Percentiles rank a stretch among this genome's conserved stretches.
Evolutionary conservation across 2,329 filamentous ascomycete species (phyloP).

Genomic region (Diaporthe citri): DNA sequence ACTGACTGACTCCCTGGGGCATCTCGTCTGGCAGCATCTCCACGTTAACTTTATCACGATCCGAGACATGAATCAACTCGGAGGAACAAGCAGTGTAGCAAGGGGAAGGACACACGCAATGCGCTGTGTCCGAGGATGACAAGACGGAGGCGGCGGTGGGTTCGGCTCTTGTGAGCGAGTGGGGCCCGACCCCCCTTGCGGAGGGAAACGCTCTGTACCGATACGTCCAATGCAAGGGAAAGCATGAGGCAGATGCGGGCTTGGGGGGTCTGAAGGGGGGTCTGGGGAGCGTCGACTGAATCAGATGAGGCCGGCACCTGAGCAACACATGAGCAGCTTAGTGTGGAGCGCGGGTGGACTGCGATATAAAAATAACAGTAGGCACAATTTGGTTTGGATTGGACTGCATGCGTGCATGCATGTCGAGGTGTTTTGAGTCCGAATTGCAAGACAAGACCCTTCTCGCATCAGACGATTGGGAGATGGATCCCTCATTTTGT

Average conservation of each 20-base stretch:
- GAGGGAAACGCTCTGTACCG: conserved; percentile 2
- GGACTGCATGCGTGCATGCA: background rate
- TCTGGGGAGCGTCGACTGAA: conserved; percentile 7
- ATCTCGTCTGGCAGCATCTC: background rate
- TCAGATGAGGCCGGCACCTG: conserved; percentile 19
- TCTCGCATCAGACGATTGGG: conserved; percentile 24
- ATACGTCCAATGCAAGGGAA: conserved; percentile 12
- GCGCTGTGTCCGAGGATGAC: background rate
- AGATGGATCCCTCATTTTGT: conserved; percentile 4
- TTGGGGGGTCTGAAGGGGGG: background rate
- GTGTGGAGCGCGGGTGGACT: background rate
- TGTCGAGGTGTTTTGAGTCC: conserved; percentile 13
- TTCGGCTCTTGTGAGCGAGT: conserved; percentile 15
- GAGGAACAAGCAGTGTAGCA: conserved; percentile 24
- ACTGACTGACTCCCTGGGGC: background rate
- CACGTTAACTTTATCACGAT: conserved; percentile 20
- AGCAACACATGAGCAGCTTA: conserved; percentile 13
- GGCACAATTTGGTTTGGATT: conserved; percentile 15
- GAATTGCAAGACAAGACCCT: conserved; percentile 21
- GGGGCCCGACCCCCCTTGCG: conserved; percentile 6
- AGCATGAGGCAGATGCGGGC: background rate
- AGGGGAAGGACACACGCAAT: conserved; percentile 19
- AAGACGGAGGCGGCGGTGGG: background rate
- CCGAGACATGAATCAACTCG: conserved; percentile 29
- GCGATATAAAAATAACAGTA: conserved; percentile 28